These are phyloP conservation scores for Babesia bovis DNA, from an alignment of 169 alveolate genomes.

Conservation along the genomic window DNA sequence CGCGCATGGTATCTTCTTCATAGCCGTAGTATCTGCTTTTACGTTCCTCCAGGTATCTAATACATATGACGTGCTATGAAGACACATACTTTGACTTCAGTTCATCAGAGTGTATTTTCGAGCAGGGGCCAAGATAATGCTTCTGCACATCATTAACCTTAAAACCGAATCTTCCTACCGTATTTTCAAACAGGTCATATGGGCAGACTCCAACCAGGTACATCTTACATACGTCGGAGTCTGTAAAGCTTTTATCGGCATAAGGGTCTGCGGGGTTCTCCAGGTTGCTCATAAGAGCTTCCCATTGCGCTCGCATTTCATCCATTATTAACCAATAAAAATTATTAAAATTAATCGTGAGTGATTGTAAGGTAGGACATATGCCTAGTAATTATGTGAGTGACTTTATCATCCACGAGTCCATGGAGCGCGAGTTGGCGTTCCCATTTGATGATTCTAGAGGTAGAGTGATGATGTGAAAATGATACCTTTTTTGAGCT, in stretches of 20 bases:
- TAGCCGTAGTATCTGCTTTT: conserved; percentile 66
- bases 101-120: conserved; percentile 73
- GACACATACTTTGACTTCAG: conserved; percentile 65
- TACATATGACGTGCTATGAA: neutral
- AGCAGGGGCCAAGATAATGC: conserved; percentile 82
- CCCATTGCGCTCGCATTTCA: conserved; percentile 78
- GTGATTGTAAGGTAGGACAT: no score
- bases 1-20: conserved; percentile 73
- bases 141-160: conserved; percentile 38
- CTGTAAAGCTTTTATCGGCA: conserved; percentile 65
- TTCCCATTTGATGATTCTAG: no score
- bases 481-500: conserved; percentile 96
- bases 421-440: neutral
- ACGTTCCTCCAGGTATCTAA: conserved; percentile 66
- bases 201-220: conserved; percentile 83
- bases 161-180: conserved; percentile 51
- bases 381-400: no score
- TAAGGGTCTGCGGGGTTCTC: conserved; percentile 73
- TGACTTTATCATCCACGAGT: conserved; percentile 15
- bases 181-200: conserved; percentile 82
- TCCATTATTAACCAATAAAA: conserved; percentile 63
- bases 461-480: conserved; percentile 96
- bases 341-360: no score
- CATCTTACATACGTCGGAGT: conserved; percentile 79
- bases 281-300: conserved; percentile 78